Conservation (phyloP, 306 rosid genomes). For the Amphicarpaea edgeworthii region DNA sequence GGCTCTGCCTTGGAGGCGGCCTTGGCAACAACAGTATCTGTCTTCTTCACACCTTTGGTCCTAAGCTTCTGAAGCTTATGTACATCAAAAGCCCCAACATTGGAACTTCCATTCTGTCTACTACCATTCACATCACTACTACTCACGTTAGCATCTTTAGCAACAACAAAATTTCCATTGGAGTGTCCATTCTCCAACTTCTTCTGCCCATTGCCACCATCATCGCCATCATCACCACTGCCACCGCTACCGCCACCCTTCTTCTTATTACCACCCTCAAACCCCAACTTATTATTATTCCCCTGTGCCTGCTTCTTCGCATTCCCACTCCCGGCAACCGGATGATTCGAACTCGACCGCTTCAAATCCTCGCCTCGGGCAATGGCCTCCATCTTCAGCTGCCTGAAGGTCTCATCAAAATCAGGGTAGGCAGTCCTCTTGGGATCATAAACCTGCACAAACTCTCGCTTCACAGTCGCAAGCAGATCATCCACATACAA, state of each 20-base stretch:
- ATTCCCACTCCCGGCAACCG: slow-evolving; percentile 63
- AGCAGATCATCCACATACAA: slow-evolving; percentile 85
- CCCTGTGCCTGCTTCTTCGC: slow-evolving; percentile 74
- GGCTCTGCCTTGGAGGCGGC: slow-evolving; percentile 75
- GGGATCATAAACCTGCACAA: slow-evolving; percentile 71
- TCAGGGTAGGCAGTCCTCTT: slow-evolving; percentile 63
- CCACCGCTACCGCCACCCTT: slow-evolving; percentile 61
- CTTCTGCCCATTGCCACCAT: slow-evolving; percentile 46
- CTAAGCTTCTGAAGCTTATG: slow-evolving; percentile 82
- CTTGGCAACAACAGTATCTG: slow-evolving; percentile 65
- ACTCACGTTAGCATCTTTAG: slow-evolving; percentile 56
- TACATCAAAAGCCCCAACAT: slow-evolving; percentile 89
- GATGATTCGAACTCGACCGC: slow-evolving; percentile 73
- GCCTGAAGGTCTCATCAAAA: slow-evolving; percentile 84
- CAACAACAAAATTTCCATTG: slow-evolving; percentile 61
- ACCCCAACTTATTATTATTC: slow-evolving; percentile 67
- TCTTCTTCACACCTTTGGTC: slow-evolving; percentile 76
- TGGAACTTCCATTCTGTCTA: slow-evolving; percentile 66
- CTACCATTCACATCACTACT: slow-evolving; percentile 58
- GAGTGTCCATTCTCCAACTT: slow-evolving; percentile 74
- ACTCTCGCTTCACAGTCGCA: slow-evolving; percentile 72
- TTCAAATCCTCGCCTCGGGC: slow-evolving; percentile 81
- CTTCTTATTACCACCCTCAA: slow-evolving; percentile 67
- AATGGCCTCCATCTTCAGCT: slow-evolving; percentile 71
- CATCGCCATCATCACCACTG: slow-evolving; percentile 58